phyloP scores from a whole-genome alignment of 2,329 filamentous ascomycete genomes.

The Trichothecium roseum region DNA sequence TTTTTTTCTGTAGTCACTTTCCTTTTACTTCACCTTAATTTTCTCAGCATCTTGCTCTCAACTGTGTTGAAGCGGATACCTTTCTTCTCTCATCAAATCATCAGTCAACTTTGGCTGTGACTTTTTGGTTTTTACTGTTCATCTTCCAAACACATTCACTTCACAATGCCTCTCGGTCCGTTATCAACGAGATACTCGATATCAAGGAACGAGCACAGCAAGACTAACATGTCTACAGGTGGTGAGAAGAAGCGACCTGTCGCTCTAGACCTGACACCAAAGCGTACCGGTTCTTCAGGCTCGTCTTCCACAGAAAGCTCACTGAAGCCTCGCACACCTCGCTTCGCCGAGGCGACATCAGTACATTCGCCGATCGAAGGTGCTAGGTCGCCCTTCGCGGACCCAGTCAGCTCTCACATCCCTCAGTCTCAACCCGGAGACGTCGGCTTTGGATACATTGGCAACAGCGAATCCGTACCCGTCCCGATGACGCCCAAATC shows the following conservation, averaged over 20 bases:
- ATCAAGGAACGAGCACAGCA: background rate
- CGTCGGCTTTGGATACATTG: constrained; percentile 87
- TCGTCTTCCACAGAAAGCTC: constrained; percentile 45
- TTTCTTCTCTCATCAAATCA: constrained; percentile 5
- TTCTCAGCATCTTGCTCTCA: constrained; percentile 4
- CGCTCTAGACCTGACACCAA: constrained; percentile 42
- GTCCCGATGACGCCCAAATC: constrained; percentile 61
- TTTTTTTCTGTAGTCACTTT: constrained; percentile 24
- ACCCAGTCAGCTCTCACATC: constrained; percentile 42
- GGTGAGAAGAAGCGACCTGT: constrained; percentile 47
- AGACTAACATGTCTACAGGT: constrained; percentile 16
- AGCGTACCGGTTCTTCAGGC: constrained; percentile 36
- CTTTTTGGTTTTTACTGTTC: constrained; percentile 4
- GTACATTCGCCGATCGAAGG: constrained; percentile 66
- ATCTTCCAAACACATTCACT: constrained; percentile 8
- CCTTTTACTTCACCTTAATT: constrained; percentile 10
- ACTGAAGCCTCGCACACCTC: constrained; percentile 62
- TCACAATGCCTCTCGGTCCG: constrained; percentile 30
- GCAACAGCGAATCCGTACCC: constrained; percentile 46
- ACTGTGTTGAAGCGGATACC: constrained; percentile 6
- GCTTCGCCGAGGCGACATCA: constrained; percentile 72
- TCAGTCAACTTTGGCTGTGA: constrained; percentile 7
- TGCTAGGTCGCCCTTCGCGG: constrained; percentile 45
- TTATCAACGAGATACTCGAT: constrained; percentile 4
- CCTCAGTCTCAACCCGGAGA: constrained; percentile 67